phyloP scores from a whole-genome alignment of 2,329 filamentous ascomycete genomes.

The Arthrobotrys sinensis region DNA sequence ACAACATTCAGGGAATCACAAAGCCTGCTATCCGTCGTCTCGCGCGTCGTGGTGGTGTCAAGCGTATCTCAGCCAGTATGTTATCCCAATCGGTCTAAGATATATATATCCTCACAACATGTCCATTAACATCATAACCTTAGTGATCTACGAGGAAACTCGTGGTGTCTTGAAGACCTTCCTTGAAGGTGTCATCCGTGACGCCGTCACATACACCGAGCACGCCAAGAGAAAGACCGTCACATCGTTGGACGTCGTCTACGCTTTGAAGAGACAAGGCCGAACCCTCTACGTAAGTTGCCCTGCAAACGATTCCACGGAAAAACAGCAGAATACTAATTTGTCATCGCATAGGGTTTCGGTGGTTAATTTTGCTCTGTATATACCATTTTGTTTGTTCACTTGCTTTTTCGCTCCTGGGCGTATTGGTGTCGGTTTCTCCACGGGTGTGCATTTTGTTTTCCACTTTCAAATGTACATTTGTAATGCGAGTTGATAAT shows the following conservation, averaged over 20 bases:
- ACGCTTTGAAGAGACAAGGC: conserved; percentile 77
- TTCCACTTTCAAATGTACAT: conserved; percentile 20
- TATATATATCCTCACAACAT: no score
- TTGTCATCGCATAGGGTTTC: conserved; percentile 31
- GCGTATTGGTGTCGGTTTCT: conserved; percentile 42
- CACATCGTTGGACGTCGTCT: conserved; percentile 77
- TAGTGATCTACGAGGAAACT: conserved; percentile 83
- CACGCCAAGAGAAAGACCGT: conserved; percentile 86
- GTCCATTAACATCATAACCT: not conserved
- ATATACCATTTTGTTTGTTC: not conserved
- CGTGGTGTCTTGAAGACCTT: conserved; percentile 84
- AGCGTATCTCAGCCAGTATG: conserved; percentile 92
- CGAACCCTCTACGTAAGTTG: conserved; percentile 74
- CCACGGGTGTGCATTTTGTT: conserved; percentile 18
- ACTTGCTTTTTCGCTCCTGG: conserved; percentile 22
- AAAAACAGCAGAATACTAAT: not conserved
- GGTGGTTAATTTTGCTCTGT: conserved; percentile 41
- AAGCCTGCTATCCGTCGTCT: conserved; percentile 99
- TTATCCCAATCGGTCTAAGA: conserved; percentile 65
- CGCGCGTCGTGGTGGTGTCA: conserved; percentile 98
- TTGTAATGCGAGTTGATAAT: conserved; percentile 17
- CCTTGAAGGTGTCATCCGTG: conserved; percentile 82
- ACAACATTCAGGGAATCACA: conserved; percentile 99
- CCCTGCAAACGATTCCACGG: not conserved
- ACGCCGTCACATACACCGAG: conserved; percentile 83